Base-by-base conservation (phyloP, 139 green algal species). In the Coelastrella sp. region DNA sequence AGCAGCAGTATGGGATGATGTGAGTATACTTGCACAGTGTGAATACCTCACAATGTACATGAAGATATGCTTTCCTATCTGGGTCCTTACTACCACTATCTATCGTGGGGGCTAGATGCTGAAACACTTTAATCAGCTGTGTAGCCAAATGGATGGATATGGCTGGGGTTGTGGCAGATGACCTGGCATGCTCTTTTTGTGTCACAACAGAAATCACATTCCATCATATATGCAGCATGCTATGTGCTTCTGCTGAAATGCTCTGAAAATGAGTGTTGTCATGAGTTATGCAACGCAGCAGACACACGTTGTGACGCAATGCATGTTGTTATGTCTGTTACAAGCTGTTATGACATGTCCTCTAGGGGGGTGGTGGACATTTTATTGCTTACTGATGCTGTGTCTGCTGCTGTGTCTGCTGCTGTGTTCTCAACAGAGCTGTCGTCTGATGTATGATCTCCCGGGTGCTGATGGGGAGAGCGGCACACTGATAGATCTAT, bases 361-460 rank as follows among this genome's bases (percentile, higher is more conserved):
- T 76, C 23, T 25, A 40, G 68, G 8, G 17, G 23, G 23, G 2
- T 7, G 3, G 35, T 50, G n/a, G n/a, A 34, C 21, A 27, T 21
- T 9, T 5, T 21, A 32, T 19, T 23, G 35, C 69, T 37, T 59
- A 7, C 69, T 59, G 34, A 17, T 79, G 25, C 32, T 62, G 35
- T 79, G 40, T 57, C 27, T 50, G 66, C 66, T 50, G 66, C 62
- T 71, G 25, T 40, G 32, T 71, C 62, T 41, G n/a, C 62, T n/a
- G n/a, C n/a, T n/a, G n/a, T n/a, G n/a, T n/a, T n/a, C 30, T 25
- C 45, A 76, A 32, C 88, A 92, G 87, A 50, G 40, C 9, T 78
- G 68, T 19, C 40, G 69, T 0, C 40, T 95, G 23, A 94, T 91
- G 86, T 96, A 95, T 85, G 91, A 94, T 73, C 89, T 96, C 75